Evolutionary conservation across 352 stramenopile genomes (phyloP).

Genomic region (Globisporangium mamillatum): DNA sequence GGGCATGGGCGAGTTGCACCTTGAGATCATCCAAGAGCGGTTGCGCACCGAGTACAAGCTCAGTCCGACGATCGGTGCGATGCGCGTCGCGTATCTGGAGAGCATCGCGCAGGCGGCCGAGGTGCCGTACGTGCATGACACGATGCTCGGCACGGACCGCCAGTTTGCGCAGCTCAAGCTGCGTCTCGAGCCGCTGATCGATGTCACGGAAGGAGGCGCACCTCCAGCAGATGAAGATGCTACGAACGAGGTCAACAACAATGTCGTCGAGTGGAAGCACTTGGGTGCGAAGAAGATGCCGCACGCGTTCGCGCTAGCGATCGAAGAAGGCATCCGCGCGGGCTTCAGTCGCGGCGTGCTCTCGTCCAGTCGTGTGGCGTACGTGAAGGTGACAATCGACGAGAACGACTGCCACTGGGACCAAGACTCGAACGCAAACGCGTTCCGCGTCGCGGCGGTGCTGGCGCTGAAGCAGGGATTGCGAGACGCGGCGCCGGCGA

Average conservation of each 20-base stretch:
- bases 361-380: slow-evolving; percentile 57
- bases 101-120: slow-evolving; percentile 50
- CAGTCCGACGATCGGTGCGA: slow-evolving; percentile 76
- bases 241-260: slow-evolving; percentile 34
- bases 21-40: slow-evolving; percentile 92
- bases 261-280: slow-evolving; percentile 59
- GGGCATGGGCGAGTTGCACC: slow-evolving; percentile 94
- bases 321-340: slow-evolving; percentile 63
- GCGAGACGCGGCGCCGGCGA: slow-evolving; percentile 40
- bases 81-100: slow-evolving; percentile 91
- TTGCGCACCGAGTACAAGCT: slow-evolving; percentile 89
- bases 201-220: slow-evolving; percentile 27
- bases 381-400: slow-evolving; percentile 63
- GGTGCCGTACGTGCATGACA: slow-evolving; percentile 53
- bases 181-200: slow-evolving; percentile 43
- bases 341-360: slow-evolving; percentile 59
- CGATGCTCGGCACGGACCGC: slow-evolving; percentile 63
- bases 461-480: slow-evolving; percentile 61
- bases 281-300: slow-evolving; percentile 52
- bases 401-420: slow-evolving; percentile 58
- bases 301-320: slow-evolving; percentile 56
- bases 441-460: slow-evolving; percentile 55
- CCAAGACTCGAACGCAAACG: slow-evolving; percentile 59
- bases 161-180: slow-evolving; percentile 69
- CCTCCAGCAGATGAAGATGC: slow-evolving; percentile 14